phyloP scores from a whole-genome alignment of 192 early-diverging fungal species.

The Podila epigama region DNA sequence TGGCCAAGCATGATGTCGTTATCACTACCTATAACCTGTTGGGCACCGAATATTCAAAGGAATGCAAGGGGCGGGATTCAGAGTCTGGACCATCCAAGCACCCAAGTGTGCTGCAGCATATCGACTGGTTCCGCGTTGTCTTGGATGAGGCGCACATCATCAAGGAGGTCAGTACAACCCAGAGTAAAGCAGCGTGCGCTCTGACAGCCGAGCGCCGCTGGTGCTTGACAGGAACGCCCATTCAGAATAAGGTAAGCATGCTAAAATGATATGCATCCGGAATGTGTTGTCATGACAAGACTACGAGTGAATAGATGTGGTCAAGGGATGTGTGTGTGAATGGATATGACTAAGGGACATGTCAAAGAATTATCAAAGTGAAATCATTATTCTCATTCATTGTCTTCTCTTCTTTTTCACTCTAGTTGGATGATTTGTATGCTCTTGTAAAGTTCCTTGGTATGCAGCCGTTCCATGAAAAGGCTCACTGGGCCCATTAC shows the following conservation, averaged over 20 bases:
- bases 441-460: conserved; percentile 85
- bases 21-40: conserved; percentile 61
- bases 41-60: conserved; percentile 53
- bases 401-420: background rate
- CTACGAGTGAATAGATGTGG: too few relatives aligned
- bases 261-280: too few relatives aligned
- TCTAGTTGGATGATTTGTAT: conserved; percentile 85
- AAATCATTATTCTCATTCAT: background rate
- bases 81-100: conserved; percentile 18
- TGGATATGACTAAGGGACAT: too few relatives aligned
- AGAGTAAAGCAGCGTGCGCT: conserved; percentile 75
- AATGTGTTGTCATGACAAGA: too few relatives aligned
- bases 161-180: conserved; percentile 79
- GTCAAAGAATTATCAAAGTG: background rate
- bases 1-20: conserved; percentile 53
- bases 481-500: conserved; percentile 48
- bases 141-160: conserved; percentile 96
- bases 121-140: conserved; percentile 87
- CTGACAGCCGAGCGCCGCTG: conserved; percentile 78
- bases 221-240: conserved; percentile 94
- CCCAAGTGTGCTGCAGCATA: conserved; percentile 57
- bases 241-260: conserved; percentile 61
- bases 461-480: conserved; percentile 49
- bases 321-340: too few relatives aligned
- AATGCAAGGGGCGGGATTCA: conserved; percentile 34